phyloP scores from a whole-genome alignment of 2,329 filamentous ascomycete genomes.

The Ophiostoma quercus region DNA sequence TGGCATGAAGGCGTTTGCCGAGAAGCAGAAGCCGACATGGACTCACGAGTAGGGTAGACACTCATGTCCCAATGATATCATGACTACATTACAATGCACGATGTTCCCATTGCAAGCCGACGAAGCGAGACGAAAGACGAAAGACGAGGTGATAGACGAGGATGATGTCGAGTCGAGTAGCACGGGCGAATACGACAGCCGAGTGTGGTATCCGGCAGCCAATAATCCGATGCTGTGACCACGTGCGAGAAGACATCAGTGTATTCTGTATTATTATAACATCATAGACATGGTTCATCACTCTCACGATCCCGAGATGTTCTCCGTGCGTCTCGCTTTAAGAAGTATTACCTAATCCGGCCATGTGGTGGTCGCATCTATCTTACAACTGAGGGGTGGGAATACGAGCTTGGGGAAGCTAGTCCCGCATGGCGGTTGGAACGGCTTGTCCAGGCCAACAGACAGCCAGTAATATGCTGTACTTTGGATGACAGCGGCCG shows the following conservation, averaged over 20 bases:
- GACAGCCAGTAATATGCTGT: background rate
- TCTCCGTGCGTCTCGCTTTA: background rate
- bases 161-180: background rate
- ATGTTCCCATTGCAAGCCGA: background rate
- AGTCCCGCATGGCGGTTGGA: background rate
- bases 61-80: background rate
- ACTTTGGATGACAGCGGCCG: background rate
- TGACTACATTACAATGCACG: background rate
- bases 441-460: background rate
- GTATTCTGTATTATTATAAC: too few relatives aligned
- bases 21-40: conserved; percentile 93
- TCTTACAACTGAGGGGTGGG: background rate
- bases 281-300: background rate
- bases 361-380: background rate
- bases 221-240: background rate
- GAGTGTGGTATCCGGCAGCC: background rate
- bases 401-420: conserved; percentile 14
- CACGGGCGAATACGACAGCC: background rate
- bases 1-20: conserved; percentile 89
- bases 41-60: conserved; percentile 57
- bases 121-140: background rate
- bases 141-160: background rate
- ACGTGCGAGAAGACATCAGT: background rate
- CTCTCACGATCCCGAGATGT: background rate
- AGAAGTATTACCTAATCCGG: background rate